phyloP scores from a whole-genome alignment of 2,329 filamentous ascomycete species.

The Neonectria sp. region DNA sequence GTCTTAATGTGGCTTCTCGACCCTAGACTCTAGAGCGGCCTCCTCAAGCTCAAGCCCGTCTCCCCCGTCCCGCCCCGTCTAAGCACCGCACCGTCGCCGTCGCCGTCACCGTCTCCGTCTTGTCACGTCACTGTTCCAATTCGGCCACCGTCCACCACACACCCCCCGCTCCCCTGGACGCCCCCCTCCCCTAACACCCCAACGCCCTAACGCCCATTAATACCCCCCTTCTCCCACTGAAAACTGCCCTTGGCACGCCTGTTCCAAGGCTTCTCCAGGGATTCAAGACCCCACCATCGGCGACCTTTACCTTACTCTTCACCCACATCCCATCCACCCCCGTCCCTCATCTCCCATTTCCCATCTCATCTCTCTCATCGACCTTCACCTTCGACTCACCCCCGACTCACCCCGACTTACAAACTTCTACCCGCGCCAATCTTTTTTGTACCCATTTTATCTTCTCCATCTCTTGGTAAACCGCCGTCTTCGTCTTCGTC shows the following conservation, averaged over 20 bases:
- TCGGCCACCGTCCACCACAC: conserved; percentile 18
- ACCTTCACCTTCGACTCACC: conserved; percentile 25
- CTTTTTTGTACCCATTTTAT: background rate
- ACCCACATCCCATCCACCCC: conserved; percentile 29
- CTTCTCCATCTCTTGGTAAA: background rate
- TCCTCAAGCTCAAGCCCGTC: background rate
- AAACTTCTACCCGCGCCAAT: conserved; percentile 11
- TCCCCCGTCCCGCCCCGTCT: background rate
- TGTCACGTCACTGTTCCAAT: conserved; percentile 4
- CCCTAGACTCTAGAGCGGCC: background rate
- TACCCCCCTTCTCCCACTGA: conserved; percentile 34
- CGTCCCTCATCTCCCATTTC: conserved; percentile 25
- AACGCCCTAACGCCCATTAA: conserved; percentile 29
- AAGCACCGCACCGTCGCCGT: background rate
- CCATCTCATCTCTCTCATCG: conserved; percentile 36
- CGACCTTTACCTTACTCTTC: conserved; percentile 36
- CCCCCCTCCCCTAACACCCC: conserved; percentile 20
- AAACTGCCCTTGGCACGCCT: conserved; percentile 39
- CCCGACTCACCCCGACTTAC: conserved; percentile 1
- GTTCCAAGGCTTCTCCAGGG: conserved; percentile 46
- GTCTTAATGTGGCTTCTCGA: background rate
- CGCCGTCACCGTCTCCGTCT: background rate
- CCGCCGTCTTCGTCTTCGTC: background rate
- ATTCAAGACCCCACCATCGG: conserved; percentile 47
- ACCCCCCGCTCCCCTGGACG: conserved; percentile 14